Conservation (phyloP, 495 filamentous ascomycete species). For the Penicillium fimorum region DNA sequence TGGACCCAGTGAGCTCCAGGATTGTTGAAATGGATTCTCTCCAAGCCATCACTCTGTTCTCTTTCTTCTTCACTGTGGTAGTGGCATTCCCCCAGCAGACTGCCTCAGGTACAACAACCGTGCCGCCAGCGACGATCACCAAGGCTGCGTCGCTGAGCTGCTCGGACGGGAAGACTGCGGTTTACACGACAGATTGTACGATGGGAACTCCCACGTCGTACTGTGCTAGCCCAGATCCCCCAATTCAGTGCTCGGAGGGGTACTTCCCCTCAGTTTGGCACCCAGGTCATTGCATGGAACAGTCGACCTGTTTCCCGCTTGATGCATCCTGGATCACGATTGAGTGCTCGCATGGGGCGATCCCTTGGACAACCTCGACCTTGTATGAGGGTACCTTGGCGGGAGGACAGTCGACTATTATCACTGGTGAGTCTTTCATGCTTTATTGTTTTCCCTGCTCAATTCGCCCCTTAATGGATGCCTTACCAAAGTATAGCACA, state of each 20-base stretch:
- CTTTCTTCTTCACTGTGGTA: constrained; percentile 1
- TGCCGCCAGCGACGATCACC: background rate
- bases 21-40: background rate
- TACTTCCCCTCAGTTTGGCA: constrained; percentile 31
- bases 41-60: background rate
- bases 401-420: constrained; percentile 18
- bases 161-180: constrained; percentile 21
- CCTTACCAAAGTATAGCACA: background rate
- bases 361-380: constrained; percentile 22
- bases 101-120: background rate
- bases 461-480: background rate
- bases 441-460: background rate
- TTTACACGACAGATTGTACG: constrained; percentile 32
- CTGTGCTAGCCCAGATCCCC: constrained; percentile 19
- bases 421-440: constrained; percentile 18
- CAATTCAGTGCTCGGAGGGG: constrained; percentile 20
- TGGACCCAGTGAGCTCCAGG: background rate
- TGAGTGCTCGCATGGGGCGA: constrained; percentile 26
- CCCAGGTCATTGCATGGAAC: constrained; percentile 28
- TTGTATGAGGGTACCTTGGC: constrained; percentile 26
- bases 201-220: constrained; percentile 25
- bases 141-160: constrained; percentile 18
- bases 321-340: constrained; percentile 30
- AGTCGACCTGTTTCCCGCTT: constrained; percentile 27
- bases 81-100: constrained; percentile 17